These are phyloP conservation scores for Phytophthora pluvialis DNA, from an alignment of 352 stramenopile species.

Conservation along the genomic window DNA sequence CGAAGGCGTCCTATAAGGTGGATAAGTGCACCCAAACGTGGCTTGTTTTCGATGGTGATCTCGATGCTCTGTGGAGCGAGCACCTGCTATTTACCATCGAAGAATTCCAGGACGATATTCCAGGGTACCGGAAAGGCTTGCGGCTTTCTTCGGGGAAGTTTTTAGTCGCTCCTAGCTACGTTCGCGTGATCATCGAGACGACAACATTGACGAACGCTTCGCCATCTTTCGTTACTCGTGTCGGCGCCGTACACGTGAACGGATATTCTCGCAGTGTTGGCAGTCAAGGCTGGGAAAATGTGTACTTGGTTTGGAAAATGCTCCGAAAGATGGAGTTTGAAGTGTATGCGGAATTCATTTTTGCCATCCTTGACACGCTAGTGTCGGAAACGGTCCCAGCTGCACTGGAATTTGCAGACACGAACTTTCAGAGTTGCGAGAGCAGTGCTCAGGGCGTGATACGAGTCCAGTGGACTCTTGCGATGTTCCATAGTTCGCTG, in stretches of 20 bases:
- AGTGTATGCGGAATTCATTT: conserved; percentile 42
- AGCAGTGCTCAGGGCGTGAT: background rate
- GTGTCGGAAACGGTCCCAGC: conserved; percentile 52
- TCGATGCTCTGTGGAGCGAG: conserved; percentile 54
- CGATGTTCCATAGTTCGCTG: conserved; percentile 61
- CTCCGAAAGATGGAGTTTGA: conserved; percentile 36
- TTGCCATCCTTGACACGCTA: conserved; percentile 45
- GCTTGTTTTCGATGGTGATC: conserved; percentile 72
- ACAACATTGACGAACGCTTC: conserved; percentile 51
- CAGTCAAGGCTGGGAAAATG: conserved; percentile 34
- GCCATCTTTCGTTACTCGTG: conserved; percentile 57
- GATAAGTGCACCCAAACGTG: conserved; percentile 48
- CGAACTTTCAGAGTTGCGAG: conserved; percentile 40
- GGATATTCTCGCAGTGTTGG: background rate
- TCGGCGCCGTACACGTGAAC: conserved; percentile 50
- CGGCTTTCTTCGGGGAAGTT: conserved; percentile 46
- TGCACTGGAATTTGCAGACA: conserved; percentile 47
- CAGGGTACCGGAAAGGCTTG: conserved; percentile 35
- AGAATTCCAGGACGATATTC: conserved; percentile 23
- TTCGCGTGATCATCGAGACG: conserved; percentile 64
- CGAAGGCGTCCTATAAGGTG: conserved; percentile 37
- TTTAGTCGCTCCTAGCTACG: conserved; percentile 38
- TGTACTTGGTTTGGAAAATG: conserved; percentile 60
- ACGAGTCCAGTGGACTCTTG: conserved; percentile 39
- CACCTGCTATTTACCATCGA: conserved; percentile 47